Percentiles rank a stretch among this genome's conserved stretches.
Evolutionary conservation across 1,284 basidiomycete genomes (phyloP).

Genomic region (Phylloboletellus chloephorus): DNA sequence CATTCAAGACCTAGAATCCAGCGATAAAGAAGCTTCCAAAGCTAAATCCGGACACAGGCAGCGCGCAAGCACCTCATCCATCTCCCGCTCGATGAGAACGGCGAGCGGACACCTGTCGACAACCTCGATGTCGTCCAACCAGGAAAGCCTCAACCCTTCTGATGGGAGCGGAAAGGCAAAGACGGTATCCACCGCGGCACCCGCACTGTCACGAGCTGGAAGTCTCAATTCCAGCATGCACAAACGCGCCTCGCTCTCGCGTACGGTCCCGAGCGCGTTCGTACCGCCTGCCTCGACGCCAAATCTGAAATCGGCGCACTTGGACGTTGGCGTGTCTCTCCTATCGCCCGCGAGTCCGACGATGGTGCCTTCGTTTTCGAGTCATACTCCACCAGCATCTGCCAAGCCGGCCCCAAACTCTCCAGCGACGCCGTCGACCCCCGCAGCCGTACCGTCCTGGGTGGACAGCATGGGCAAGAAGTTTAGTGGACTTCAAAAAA

Average conservation of each 20-base stretch:
- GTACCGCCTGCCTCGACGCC: not conserved
- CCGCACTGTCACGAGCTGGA: constrained; percentile 15
- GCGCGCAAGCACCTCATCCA: constrained; percentile 9
- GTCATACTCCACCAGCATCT: not conserved
- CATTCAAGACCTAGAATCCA: constrained; percentile 12
- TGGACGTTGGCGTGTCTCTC: constrained; percentile 12
- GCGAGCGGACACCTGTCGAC: constrained; percentile 11
- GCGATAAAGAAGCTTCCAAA: not conserved
- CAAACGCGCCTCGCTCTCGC: constrained; percentile 13
- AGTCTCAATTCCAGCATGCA: constrained; percentile 18
- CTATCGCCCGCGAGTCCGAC: constrained; percentile 10
- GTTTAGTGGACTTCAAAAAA: constrained; percentile 53
- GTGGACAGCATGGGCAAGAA: constrained; percentile 54
- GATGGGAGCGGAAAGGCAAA: not conserved
- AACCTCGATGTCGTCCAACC: constrained; percentile 17
- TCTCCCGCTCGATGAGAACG: constrained; percentile 4
- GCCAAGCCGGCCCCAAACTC: not conserved
- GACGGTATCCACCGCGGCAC: not conserved
- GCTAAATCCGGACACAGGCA: constrained; percentile 4
- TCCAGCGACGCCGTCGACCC: constrained; percentile 2
- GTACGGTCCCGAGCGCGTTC: not conserved
- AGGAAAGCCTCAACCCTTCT: constrained; percentile 7
- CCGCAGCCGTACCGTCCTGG: constrained; percentile 37
- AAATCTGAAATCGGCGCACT: not conserved
- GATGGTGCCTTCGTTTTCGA: constrained; percentile 1